Conservation (phyloP, 306 rosid species). For the Medicago lupulina region DNA sequence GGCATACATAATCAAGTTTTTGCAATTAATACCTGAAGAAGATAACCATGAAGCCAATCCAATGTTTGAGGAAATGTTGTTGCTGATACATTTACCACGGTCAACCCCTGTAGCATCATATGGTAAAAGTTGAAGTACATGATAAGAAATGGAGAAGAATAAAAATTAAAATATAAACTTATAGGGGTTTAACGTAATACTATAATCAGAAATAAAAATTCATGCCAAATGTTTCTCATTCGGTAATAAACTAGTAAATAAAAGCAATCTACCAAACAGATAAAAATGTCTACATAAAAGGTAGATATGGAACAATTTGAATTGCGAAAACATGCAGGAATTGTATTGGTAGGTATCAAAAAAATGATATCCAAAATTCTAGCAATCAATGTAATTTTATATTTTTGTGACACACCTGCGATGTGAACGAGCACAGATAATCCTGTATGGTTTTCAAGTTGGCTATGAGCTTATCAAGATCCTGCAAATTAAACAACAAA, state of each 20-base stretch:
- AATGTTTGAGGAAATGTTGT: constrained; percentile 89
- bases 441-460: constrained; percentile 92
- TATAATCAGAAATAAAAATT: neutral
- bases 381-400: constrained; percentile 13
- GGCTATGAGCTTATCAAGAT: constrained; percentile 71
- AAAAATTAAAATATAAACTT: neutral
- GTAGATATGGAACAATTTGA: constrained; percentile 1
- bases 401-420: constrained; percentile 64
- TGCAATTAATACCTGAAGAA: constrained; percentile 76
- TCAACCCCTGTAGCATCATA: constrained; percentile 73
- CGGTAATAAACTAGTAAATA: neutral
- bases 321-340: neutral
- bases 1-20: neutral
- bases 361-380: neutral
- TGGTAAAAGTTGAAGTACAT: neutral
- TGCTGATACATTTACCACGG: constrained; percentile 84
- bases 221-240: constrained; percentile 19
- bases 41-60: constrained; percentile 89
- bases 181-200: neutral
- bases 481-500: constrained; percentile 59
- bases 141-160: neutral
- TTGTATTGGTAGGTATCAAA: constrained; percentile 8
- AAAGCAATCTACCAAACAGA: too few species aligned
- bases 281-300: neutral
- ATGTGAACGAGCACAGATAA: constrained; percentile 88